These are phyloP conservation scores for Ceratobasidium sp. DNA, from an alignment of 1,284 basidiomycete species.

Conservation along the genomic window DNA sequence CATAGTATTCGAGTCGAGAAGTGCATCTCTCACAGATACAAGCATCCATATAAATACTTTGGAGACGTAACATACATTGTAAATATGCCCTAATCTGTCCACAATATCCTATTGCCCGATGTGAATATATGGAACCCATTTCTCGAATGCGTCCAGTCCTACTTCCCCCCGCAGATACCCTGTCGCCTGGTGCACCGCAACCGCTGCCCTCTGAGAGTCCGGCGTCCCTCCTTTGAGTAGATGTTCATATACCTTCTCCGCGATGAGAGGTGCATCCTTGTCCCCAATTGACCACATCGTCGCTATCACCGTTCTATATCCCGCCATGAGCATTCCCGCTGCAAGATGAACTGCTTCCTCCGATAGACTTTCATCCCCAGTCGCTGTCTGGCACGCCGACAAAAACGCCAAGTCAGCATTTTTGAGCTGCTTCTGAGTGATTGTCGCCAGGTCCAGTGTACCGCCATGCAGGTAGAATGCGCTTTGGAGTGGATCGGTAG, in stretches of 20 bases:
- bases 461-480: slow-evolving; percentile 16
- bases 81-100: no score
- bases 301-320: slow-evolving; percentile 9
- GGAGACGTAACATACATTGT: no score
- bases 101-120: no score
- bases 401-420: slow-evolving; percentile 11
- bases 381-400: slow-evolving; percentile 32
- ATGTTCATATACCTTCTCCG: slow-evolving; percentile 4
- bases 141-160: not conserved
- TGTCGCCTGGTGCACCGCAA: slow-evolving; percentile 5
- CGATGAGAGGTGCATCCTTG: slow-evolving; percentile 6
- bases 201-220: not conserved
- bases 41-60: no score
- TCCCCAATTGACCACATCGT: slow-evolving; percentile 32
- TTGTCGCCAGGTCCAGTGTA: not conserved
- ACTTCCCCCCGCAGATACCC: not conserved
- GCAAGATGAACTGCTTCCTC: slow-evolving; percentile 24
- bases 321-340: slow-evolving; percentile 25
- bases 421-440: not conserved
- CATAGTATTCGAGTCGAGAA: no score
- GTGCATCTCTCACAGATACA: no score
- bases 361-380: not conserved
- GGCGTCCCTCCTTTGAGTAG: not conserved
- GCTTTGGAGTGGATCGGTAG: not conserved
- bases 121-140: slow-evolving; percentile 14